Conservation (phyloP, 345 rosid species). For the Xanthoceras sorbifolium region DNA sequence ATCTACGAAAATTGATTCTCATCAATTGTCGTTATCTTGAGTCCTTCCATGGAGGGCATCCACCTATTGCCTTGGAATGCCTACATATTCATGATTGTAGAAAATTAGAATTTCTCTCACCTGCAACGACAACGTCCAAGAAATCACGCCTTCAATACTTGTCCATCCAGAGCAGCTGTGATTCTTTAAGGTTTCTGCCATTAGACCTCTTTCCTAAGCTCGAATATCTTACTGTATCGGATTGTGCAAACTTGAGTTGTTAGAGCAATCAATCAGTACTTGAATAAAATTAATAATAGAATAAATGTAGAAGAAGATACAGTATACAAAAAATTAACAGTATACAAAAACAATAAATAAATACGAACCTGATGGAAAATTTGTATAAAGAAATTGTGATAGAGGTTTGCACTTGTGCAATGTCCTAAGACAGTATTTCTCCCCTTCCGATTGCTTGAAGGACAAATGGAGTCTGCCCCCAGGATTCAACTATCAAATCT, state of each 20-base stretch:
- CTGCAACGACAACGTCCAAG: slow-evolving; percentile 13
- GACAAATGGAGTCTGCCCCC: no score
- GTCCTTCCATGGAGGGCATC: slow-evolving; percentile 26
- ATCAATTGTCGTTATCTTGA: slow-evolving; percentile 28
- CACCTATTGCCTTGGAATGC: slow-evolving; percentile 25
- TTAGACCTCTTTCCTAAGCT: slow-evolving; percentile 29
- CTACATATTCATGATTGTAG: slow-evolving; percentile 32
- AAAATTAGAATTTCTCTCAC: slow-evolving; percentile 30
- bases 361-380: no score
- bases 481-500: no score
- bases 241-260: slow-evolving; percentile 7
- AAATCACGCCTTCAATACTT: slow-evolving; percentile 31
- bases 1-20: slow-evolving; percentile 31
- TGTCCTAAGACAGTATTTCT: no score
- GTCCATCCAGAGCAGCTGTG: slow-evolving; percentile 33
- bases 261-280: no score
- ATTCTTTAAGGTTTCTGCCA: slow-evolving; percentile 24
- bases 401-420: no score
- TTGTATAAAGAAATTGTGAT: no score
- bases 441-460: no score
- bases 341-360: no score
- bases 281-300: no score
- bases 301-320: no score
- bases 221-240: slow-evolving; percentile 28
- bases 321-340: no score